Percentiles rank a stretch among this genome's conserved stretches.
Evolutionary conservation across 176 grass and related monocot genomes (phyloP).

Genomic region (Musa beccarii): DNA sequence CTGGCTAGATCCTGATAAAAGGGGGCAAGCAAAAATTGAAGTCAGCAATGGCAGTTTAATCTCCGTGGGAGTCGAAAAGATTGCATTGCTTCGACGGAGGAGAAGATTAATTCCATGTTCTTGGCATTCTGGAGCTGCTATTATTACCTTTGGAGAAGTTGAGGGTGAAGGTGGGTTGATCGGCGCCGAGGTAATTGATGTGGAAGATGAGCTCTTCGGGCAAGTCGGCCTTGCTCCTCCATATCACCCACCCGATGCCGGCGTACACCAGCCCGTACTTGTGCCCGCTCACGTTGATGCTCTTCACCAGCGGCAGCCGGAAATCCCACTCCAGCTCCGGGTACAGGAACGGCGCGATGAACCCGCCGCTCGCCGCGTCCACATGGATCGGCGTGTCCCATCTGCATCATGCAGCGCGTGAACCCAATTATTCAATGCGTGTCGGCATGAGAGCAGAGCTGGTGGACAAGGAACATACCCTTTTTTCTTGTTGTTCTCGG

Average conservation of each 20-base stretch:
- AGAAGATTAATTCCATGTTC: no score
- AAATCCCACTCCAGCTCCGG: conserved; percentile 96
- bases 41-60: no score
- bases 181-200: conserved; percentile 96
- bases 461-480: conserved; percentile 25
- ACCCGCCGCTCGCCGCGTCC: conserved; percentile 94
- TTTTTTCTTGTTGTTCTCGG: conserved; percentile 53
- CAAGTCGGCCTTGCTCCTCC: conserved; percentile 85
- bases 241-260: conserved; percentile 86
- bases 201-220: conserved; percentile 96
- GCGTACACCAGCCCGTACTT: conserved; percentile 99
- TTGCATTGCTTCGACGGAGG: no score
- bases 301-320: conserved; percentile 74
- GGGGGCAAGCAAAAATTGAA: not conserved
- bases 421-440: not conserved
- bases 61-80: no score
- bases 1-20: conserved; percentile 56
- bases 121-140: no score
- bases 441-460: not conserved
- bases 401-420: conserved; percentile 4
- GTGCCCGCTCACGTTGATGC: conserved; percentile 98
- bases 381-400: conserved; percentile 86
- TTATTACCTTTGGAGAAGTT: conserved; percentile 87
- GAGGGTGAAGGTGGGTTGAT: conserved; percentile 95
- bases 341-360: conserved; percentile 98